Conservation (phyloP, 306 rosid genomes). For the Lagenaria siceraria region DNA sequence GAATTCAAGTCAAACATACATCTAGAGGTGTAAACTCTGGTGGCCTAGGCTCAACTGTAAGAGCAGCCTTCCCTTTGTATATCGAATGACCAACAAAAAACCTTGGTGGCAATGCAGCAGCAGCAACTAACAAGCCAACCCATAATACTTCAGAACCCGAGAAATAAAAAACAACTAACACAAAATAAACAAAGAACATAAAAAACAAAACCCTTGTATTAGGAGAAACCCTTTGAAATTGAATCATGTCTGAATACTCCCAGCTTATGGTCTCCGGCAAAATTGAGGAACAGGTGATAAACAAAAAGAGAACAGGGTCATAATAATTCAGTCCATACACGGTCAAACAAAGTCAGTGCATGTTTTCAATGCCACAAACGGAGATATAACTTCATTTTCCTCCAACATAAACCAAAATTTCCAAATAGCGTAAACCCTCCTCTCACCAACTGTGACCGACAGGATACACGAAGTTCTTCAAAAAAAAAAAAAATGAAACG, state of each 20-base stretch:
- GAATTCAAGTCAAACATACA: constrained; percentile 29
- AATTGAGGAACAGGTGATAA: not conserved
- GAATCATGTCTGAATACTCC: not conserved
- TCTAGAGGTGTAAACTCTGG: constrained; percentile 65
- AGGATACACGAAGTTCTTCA: not conserved
- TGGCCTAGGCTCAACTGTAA: constrained; percentile 66
- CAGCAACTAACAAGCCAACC: constrained; percentile 27
- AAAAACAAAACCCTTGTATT: not conserved
- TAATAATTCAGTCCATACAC: not conserved
- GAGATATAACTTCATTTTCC: not conserved
- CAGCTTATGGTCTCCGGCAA: not conserved
- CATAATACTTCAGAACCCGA: constrained; percentile 14
- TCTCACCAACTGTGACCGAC: not conserved
- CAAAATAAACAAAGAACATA: not conserved
- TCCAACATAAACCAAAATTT: not conserved
- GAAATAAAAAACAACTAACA: constrained; percentile 3
- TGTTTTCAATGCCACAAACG: not conserved
- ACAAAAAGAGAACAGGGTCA: not conserved
- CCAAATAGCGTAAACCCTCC: not conserved
- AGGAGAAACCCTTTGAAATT: not conserved
- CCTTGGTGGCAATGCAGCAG: constrained; percentile 46
- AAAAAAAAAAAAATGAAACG: not conserved
- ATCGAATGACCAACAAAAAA: constrained; percentile 81
- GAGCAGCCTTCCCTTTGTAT: constrained; percentile 96
- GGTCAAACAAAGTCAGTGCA: not conserved